Evolutionary conservation across 2,329 filamentous ascomycete species (phyloP).

Genomic region (Ascochyta viciae-villosae): DNA sequence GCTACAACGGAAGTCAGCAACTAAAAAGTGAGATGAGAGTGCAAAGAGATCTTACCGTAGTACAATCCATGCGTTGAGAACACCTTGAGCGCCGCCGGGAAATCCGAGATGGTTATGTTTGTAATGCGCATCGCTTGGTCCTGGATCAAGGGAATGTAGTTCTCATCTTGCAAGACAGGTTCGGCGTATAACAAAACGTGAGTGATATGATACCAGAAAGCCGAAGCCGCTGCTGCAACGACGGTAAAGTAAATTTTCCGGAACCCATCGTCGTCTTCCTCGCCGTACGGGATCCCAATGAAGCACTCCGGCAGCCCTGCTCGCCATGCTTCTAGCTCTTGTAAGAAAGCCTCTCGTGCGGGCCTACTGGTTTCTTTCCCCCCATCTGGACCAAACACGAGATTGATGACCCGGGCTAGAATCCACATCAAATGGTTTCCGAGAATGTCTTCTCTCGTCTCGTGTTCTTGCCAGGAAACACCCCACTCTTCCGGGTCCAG

Average conservation of each 20-base stretch:
- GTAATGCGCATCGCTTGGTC: constrained; percentile 39
- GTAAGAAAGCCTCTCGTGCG: constrained; percentile 32
- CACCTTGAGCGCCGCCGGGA: constrained; percentile 40
- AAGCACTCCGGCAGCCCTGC: constrained; percentile 37
- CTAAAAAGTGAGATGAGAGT: not conserved
- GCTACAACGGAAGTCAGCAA: constrained; percentile 23
- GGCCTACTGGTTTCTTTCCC: constrained; percentile 18
- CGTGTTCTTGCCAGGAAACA: constrained; percentile 36
- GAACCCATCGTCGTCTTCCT: constrained; percentile 41
- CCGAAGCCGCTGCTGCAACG: constrained; percentile 37
- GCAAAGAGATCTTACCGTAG: constrained; percentile 32
- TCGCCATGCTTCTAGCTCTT: constrained; percentile 40
- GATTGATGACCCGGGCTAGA: constrained; percentile 38
- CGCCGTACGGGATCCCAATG: constrained; percentile 42
- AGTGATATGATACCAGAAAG: constrained; percentile 44
- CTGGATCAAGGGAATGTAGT: constrained; percentile 37
- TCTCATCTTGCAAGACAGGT: constrained; percentile 34
- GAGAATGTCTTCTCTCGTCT: constrained; percentile 42
- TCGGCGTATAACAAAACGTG: constrained; percentile 45
- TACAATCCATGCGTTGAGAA: constrained; percentile 44
- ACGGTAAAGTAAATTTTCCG: constrained; percentile 43
- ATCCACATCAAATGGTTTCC: constrained; percentile 45
- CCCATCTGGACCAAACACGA: constrained; percentile 35
- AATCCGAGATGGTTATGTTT: constrained; percentile 43
- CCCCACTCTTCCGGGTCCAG: constrained; percentile 42